Base-by-base conservation (phyloP, 495 filamentous ascomycete genomes). In the Penicillium steckii region DNA sequence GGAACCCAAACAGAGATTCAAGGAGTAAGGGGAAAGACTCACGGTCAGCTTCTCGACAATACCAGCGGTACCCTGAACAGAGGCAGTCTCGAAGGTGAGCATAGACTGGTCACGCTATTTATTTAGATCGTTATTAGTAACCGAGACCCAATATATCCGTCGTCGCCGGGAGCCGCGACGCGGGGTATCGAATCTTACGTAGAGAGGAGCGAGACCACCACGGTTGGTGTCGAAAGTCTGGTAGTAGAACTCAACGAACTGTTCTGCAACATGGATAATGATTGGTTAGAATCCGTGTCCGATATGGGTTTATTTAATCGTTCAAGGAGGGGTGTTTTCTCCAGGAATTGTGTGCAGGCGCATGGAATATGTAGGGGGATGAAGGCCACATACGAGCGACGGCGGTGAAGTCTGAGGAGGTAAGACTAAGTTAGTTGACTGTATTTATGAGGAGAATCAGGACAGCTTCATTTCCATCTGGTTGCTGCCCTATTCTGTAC, bases 211-310 rank as follows among this genome's bases (percentile, higher is more conserved):
- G 21, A 97, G 79, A 9, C 65, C 55, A 19, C 53, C 54, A 49
- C 91, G 85, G 67, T 87, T 67, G 42, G 52, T 42, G 68, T 96
- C 91, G 71, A 97, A 95, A 44, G 83, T 85, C 49, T 82, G 71
- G 78, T 96, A 96, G 85, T 96, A 97, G 78, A 86, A 92, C 21
- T 82, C 51, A 44, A 90, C 85, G 72, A 97, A 97, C 62, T 92
- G 76, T 56, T 79, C 92, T 97, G 67, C 62, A 40, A 13, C 12
- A 25, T 23, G 6, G 18, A 30, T 19, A 24, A 38, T 29, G 29
- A 49, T 8, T 17, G 9, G 58, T 68, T 46, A 69, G 65, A 53
- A 38, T 27, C 17, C 35, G 35, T n/a, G n/a, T n/a, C n/a, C n/a
- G n/a, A 4, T 37, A 18, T 37, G 15, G 22, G 15, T 7, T 33